A percentile compares a stretch with the other conserved stretches of the same genome.
phyloP scores from a whole-genome alignment of 2,329 filamentous ascomycete species.

The Hyphodiscus sp. region DNA sequence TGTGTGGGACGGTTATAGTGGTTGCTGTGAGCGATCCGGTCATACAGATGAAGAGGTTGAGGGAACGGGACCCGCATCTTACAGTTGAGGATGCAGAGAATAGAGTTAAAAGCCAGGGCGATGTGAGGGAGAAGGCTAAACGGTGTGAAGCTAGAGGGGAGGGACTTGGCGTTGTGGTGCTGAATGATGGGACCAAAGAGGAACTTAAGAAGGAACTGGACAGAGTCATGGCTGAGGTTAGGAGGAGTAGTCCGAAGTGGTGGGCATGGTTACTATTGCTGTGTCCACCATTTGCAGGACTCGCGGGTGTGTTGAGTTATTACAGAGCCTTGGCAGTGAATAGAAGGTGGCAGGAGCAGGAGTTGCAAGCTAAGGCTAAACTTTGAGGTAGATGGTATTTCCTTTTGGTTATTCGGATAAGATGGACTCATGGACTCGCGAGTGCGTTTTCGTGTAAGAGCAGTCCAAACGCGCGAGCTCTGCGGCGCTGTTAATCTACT shows the following conservation, averaged over 20 bases:
- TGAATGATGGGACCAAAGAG: slow-evolving; percentile 76
- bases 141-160: slow-evolving; percentile 59
- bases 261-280: slow-evolving; percentile 70
- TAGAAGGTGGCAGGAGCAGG: slow-evolving; percentile 59
- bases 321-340: slow-evolving; percentile 67
- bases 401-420: neutral
- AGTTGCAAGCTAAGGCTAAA: slow-evolving; percentile 52
- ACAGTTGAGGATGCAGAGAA: slow-evolving; percentile 82
- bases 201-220: slow-evolving; percentile 63
- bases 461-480: neutral
- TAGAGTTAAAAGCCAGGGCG: slow-evolving; percentile 77
- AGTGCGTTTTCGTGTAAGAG: neutral
- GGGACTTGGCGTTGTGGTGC: slow-evolving; percentile 71
- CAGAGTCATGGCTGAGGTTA: slow-evolving; percentile 57
- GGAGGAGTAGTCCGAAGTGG: slow-evolving; percentile 43
- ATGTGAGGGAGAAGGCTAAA: slow-evolving; percentile 76
- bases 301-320: slow-evolving; percentile 64
- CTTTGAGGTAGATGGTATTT: slow-evolving; percentile 32
- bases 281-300: slow-evolving; percentile 68
- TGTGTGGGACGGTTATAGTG: slow-evolving; percentile 81
- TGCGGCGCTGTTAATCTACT: no score
- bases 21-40: slow-evolving; percentile 76
- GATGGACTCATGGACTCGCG: neutral
- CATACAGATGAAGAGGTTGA: slow-evolving; percentile 75
- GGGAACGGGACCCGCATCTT: slow-evolving; percentile 69